Evolutionary conservation across 352 stramenopile genomes (phyloP), one percentile per base, ranked within the genome.

Genomic region (Phytophthora boehmeriae): DNA sequence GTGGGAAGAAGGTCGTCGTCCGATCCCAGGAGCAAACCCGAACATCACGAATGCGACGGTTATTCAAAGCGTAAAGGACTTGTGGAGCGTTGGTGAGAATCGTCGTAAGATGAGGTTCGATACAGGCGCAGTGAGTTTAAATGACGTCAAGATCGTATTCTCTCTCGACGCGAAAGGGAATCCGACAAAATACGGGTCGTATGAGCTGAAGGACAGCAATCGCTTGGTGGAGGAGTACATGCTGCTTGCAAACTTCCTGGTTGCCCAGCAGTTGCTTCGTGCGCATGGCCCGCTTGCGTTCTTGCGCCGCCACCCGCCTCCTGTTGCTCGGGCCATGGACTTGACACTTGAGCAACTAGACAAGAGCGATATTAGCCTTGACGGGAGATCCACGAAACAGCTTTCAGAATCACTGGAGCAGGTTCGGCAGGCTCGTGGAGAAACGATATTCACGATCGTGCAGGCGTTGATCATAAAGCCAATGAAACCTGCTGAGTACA

Each of bases 181-280:
- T 32, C 96, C 97, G 8, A 80, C 86, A n/a, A 58, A 78, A 0
- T 96, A 91, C 39, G 78, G 82, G 6, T 87, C 83, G 2, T 99
- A 99, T 61, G 82, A 95, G 14, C 91, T 98, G 32, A 91, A 95
- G 28, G 90, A 99, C 68, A 98, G 90, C 32, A 99, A 99, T 64
- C 76, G 89, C 5, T 69, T 98, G 9, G 88, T 99, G 8, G 97
- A 99, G 75, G 97, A 99, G 73, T 99, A 97, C 77, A 99, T 99
- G 97, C 80, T 99, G 5, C 64, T 99, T 25, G 97, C 97, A 5
- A 99, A 99, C 66, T 99, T 97, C 60, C 73, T 99, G 11, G 97
- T 99, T 16, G 97, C 97, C 16, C 90, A 99, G 63, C 85, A 97
- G 23, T 76, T 99, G 11, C 89, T 98, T 38, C 89, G 90, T 19